A percentile compares a stretch with the other conserved stretches of the same genome.
These are phyloP conservation scores for Ceratocystis cacaofunesta DNA, from an alignment of 2,329 filamentous ascomycete species.

Conservation along the genomic window DNA sequence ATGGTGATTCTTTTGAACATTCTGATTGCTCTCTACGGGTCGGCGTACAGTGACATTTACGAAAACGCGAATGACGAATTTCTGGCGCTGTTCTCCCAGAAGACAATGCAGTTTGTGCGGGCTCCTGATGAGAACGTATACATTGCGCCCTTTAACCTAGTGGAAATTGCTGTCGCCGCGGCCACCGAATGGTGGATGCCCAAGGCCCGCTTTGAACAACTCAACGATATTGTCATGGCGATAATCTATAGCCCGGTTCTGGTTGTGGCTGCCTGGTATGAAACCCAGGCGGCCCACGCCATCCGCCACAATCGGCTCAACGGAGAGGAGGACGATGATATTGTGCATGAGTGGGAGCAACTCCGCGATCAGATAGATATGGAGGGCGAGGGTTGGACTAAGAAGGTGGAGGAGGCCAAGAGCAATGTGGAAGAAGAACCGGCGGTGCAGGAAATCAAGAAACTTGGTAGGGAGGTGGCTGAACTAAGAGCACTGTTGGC, in stretches of 20 bases:
- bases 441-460: conserved; percentile 53
- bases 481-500: conserved; percentile 38
- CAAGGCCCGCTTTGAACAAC: conserved; percentile 53
- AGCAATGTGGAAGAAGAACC: conserved; percentile 72
- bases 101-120: conserved; percentile 92
- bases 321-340: conserved; percentile 82
- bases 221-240: conserved; percentile 85
- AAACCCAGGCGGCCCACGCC: conserved; percentile 47
- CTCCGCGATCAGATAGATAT: conserved; percentile 57
- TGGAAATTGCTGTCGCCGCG: conserved; percentile 69
- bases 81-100: conserved; percentile 80
- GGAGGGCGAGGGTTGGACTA: conserved; percentile 71
- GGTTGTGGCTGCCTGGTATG: conserved; percentile 58
- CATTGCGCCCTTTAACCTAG: conserved; percentile 85
- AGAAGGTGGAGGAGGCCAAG: conserved; percentile 58
- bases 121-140: conserved; percentile 97
- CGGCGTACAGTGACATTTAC: conserved; percentile 87
- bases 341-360: conserved; percentile 87
- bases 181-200: conserved; percentile 92
- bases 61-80: conserved; percentile 91
- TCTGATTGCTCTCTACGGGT: conserved; percentile 93
- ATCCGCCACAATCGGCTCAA: conserved; percentile 60
- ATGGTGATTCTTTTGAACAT: conserved; percentile 91
- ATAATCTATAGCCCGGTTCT: conserved; percentile 73
- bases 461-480: conserved; percentile 42